Base-by-base conservation (phyloP, 2,329 filamentous ascomycete species). In the Pleomassaria siparia region DNA sequence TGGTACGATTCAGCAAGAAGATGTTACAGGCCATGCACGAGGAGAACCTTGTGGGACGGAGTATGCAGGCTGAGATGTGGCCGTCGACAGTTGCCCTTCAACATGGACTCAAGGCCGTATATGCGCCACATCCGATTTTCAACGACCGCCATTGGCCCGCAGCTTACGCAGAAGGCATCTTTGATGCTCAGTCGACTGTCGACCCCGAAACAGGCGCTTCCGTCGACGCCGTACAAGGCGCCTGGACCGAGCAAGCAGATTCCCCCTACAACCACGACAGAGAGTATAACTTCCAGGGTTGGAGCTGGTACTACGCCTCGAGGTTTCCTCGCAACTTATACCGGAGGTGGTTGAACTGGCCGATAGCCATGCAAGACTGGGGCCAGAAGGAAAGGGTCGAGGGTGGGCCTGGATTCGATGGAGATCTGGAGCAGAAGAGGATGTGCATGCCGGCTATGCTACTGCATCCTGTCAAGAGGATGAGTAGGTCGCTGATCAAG, bases 31-130 rank as follows among this genome's bases (percentile, higher is more conserved):
- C 86, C 15, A 97, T 97, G 92, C 92, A 97, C 75, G 82, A 84
- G 46, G 91, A 96, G 75, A 96, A 91, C 24, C 81, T 89, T 61
- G 86, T 87, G 64, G 91, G 91, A 60, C 88, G 95, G 71, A 88
- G 89, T 55, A 95, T 94, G 76, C 95, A 95, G 68, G 89, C 91
- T 0, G 92, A 97, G 72, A 96, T 96, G 91, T 96, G 90, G 90
- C 89, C 91, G 0, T 86, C 87, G 1, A 94, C 88, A 0, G 85
- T 89, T 1, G 89, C 91, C 1, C 79, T 97, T 9, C 91, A 96
- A 50, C 91, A 96, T 67, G 92, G 92, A 10, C 85, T 89, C 74
- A 97, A 96, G 75, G 91, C 89, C 29, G 91, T 96, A 12, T 95
- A 87, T 56, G 90, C 86, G 2, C 92, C 92, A 1, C 92, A 97